A percentile compares a stretch with the other conserved stretches of the same genome.
phyloP scores from a whole-genome alignment of 805 yeast genomes.

The Myxozyma melibiosi region DNA sequence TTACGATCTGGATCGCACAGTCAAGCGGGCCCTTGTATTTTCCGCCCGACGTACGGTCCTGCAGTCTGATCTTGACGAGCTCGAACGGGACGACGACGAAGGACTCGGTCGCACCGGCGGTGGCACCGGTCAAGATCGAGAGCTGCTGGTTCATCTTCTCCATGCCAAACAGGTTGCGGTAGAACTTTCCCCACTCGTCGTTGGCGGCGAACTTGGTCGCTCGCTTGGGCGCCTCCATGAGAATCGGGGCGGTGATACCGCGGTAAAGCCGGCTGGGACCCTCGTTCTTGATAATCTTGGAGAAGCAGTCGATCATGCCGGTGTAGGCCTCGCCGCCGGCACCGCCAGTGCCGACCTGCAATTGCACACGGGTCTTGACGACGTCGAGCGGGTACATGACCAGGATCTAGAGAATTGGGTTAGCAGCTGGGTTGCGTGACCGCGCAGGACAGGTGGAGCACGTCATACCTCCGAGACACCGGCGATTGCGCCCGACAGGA shows the following conservation, averaged over 20 bases:
- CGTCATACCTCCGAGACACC: conserved; percentile 80
- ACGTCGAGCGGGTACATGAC: conserved; percentile 92
- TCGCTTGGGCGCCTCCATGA: conserved; percentile 99
- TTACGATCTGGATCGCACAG: conserved; percentile 71
- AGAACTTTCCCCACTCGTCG: conserved; percentile 91
- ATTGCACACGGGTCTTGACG: conserved; percentile 86
- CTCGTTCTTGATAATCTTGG: conserved; percentile 81
- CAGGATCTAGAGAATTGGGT: conserved; percentile 49
- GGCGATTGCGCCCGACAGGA: conserved; percentile 89
- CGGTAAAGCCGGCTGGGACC: conserved; percentile 83
- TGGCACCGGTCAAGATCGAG: conserved; percentile 92
- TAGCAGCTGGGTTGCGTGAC: neutral
- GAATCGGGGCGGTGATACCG: conserved; percentile 93
- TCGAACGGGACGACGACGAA: conserved; percentile 98
- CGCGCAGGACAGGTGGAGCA: neutral
- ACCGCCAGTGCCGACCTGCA: conserved; percentile 61
- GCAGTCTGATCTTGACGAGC: conserved; percentile 90
- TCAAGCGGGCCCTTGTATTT: conserved; percentile 83
- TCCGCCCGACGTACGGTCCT: conserved; percentile 68
- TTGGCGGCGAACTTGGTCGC: conserved; percentile 98
- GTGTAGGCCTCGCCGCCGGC: conserved; percentile 62
- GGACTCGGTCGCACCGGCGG: conserved; percentile 97
- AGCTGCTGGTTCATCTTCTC: conserved; percentile 73
- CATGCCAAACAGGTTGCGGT: conserved; percentile 70
- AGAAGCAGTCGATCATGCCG: conserved; percentile 82